Conservation (phyloP, 2,329 filamentous ascomycete genomes). For the Xylariales sp. region DNA sequence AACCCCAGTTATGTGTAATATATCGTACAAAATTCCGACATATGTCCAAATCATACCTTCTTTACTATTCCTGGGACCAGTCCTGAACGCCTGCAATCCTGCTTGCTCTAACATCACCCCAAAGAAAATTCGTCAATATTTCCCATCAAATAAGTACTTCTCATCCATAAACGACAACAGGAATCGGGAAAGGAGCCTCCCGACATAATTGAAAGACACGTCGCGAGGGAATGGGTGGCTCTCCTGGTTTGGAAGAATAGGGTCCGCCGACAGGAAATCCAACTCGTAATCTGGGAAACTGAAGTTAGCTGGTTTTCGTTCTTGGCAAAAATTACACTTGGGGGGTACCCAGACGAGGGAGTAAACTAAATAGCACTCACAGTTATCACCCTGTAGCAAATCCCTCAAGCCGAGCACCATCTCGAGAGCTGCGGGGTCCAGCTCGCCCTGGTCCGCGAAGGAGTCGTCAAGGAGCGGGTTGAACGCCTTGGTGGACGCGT, state of each 20-base stretch:
- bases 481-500: conserved; percentile 44
- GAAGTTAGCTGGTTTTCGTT: conserved; percentile 6
- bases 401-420: conserved; percentile 41
- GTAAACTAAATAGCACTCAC: conserved; percentile 29
- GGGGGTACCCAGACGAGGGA: not conserved
- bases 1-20: no score
- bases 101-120: not conserved
- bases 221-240: conserved; percentile 43
- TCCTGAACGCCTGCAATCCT: no score
- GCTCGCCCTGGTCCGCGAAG: conserved; percentile 35
- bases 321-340: no score
- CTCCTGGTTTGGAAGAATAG: conserved; percentile 39
- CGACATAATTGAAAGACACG: conserved; percentile 46
- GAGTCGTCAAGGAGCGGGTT: conserved; percentile 49
- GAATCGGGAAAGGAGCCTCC: conserved; percentile 49
- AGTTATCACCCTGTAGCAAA: conserved; percentile 36
- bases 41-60: not conserved
- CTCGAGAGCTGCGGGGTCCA: conserved; percentile 40
- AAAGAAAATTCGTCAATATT: conserved; percentile 22
- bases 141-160: conserved; percentile 39
- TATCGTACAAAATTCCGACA: no score
- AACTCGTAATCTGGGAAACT: conserved; percentile 29
- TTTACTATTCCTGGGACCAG: not conserved
- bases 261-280: conserved; percentile 41
- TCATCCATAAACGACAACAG: conserved; percentile 50